Evolutionary conservation across 2,329 filamentous ascomycete species (phyloP).

Genomic region (Tricladium varicosporioides): DNA sequence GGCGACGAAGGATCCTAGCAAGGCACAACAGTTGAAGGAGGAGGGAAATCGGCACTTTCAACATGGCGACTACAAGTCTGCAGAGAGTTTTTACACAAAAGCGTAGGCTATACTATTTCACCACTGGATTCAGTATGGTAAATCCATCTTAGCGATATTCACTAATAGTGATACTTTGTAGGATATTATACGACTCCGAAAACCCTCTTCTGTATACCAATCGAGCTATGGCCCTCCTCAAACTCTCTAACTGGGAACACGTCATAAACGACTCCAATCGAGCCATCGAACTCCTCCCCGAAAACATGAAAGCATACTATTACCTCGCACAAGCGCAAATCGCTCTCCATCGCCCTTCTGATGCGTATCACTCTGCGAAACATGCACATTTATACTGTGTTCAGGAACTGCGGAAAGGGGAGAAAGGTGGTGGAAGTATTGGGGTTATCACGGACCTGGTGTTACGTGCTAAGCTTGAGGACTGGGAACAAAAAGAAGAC

Average conservation of each 20-base stretch:
- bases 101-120: conserved; percentile 48
- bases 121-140: neutral
- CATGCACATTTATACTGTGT: conserved; percentile 72
- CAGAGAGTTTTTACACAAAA: conserved; percentile 70
- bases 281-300: conserved; percentile 53
- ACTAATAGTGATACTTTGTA: conserved; percentile 32
- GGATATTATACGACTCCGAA: conserved; percentile 72
- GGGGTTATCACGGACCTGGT: conserved; percentile 71
- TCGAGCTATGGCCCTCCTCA: conserved; percentile 78
- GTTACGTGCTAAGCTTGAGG: conserved; percentile 76
- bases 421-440: conserved; percentile 72
- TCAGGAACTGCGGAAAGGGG: conserved; percentile 63
- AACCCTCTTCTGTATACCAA: conserved; percentile 87
- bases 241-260: conserved; percentile 68
- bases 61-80: conserved; percentile 60
- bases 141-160: neutral
- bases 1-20: conserved; percentile 15
- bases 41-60: conserved; percentile 53
- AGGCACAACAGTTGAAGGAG: conserved; percentile 31
- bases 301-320: conserved; percentile 75
- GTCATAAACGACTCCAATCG: conserved; percentile 75
- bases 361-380: conserved; percentile 68
- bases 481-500: conserved; percentile 76
- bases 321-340: conserved; percentile 82
- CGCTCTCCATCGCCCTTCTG: conserved; percentile 67